A percentile compares a stretch with the other conserved stretches of the same genome.
These are phyloP conservation scores for Acanthamoeba quina DNA, from an alignment of 208 protist species.

Conservation along the genomic window DNA sequence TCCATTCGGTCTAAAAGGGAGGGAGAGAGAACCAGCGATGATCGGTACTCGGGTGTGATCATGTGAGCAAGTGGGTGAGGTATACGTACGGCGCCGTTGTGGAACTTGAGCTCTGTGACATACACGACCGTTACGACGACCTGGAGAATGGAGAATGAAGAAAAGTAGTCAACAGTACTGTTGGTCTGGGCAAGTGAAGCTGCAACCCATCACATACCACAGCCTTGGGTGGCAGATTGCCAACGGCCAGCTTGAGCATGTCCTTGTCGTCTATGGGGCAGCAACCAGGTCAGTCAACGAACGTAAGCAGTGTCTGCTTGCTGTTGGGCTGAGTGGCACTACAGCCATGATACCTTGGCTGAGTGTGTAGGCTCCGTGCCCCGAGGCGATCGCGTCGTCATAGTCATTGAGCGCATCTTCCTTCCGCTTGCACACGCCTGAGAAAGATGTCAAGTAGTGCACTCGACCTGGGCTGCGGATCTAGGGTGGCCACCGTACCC, in stretches of 20 bases:
- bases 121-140: slow-evolving; percentile 65
- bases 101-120: slow-evolving; percentile 53
- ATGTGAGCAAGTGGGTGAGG: background rate
- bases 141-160: background rate
- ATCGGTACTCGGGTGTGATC: background rate
- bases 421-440: slow-evolving; percentile 49
- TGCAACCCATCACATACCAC: background rate
- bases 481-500: slow-evolving; percentile 51
- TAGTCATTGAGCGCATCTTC: slow-evolving; percentile 84
- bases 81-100: slow-evolving; percentile 24
- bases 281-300: no score
- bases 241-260: slow-evolving; percentile 73
- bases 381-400: slow-evolving; percentile 74
- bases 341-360: background rate
- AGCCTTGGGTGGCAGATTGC: slow-evolving; percentile 67
- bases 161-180: background rate
- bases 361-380: slow-evolving; percentile 65
- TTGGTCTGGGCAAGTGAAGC: background rate
- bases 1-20: background rate
- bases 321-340: background rate
- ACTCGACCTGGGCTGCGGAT: background rate
- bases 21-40: background rate
- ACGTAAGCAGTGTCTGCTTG: background rate
- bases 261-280: slow-evolving; percentile 4
- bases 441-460: slow-evolving; percentile 51